Base-by-base conservation (phyloP, 1,139 yeast genomes). In the Suhomyces kunorum region DNA sequence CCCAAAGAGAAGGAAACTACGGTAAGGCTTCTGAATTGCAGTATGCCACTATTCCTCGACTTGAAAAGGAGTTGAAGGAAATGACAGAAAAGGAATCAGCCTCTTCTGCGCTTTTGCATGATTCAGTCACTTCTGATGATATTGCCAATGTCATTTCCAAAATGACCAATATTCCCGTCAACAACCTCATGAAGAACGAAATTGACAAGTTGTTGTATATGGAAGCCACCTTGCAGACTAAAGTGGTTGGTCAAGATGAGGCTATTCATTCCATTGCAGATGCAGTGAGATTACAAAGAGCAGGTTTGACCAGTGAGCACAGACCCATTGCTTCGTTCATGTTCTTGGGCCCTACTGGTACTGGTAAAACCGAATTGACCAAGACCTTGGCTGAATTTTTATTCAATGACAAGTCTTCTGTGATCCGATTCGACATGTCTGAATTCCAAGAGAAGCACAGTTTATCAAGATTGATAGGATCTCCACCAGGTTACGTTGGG, bases 401-500 rank as follows among this genome's bases (percentile, higher is more conserved):
- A 51, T 92, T 92, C 64, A 92, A 89, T 56, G 92, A 90, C 61
- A 89, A 87, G 54, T 75, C 80, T 33, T 79, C 96, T 6, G 90
- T 92, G 20, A 80, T 89, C 24, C 75, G 98, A 51, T 90, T 92
- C 60, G 98, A 92, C 61, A 92, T 92, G 98, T 87, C 96, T 17
- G 98, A 92, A 61, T 92, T 90, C 63, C 98, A 90, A 65, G 98
- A 92, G 59, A 86, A 87, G 59, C 97, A 89, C 62, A 76, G 95
- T 0, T 81, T 90, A 9, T 85, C 96, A 28, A 77, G 97, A 49
- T 75, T 92, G 45, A 88, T 92, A 52, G 98, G 98, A 34, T 92
- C 98, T 0, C 98, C 98, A 6, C 98, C 98, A 12, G 97, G 98
- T 8, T 92, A 92, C 59, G 97, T 92, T 24, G 95, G 97, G 34